Evolutionary conservation across 2,329 filamentous ascomycete genomes (phyloP), one percentile per base, ranked within the genome.

Genomic region (Alternaria conjuncta): DNA sequence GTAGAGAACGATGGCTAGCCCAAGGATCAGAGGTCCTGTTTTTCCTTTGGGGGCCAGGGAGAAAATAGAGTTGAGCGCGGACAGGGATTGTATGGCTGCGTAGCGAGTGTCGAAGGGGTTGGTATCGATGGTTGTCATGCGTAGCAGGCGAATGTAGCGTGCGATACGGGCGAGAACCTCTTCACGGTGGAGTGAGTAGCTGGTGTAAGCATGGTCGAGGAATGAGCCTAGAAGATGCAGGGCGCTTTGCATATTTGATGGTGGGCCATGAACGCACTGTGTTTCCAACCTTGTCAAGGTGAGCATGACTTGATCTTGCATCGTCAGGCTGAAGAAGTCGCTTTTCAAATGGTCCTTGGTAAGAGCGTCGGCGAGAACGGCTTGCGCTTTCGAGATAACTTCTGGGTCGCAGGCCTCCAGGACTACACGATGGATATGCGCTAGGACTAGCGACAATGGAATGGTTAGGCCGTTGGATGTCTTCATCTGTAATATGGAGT

Each of bases 71-170:
- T 69, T 41, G 63, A 75, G 71, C 83, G 86, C 86, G 41, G 74
- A 75, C 13, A 92, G 81, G 1, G 90, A 87, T 41, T 81, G 78
- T 2, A 84, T 83, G 1, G 88, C 88, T 0, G 90, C 87, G 71
- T 87, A 83, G 54, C 91, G 87, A 0, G 85, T 88, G 72, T 92
- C 88, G 63, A 91, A 91, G 18, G 87, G 86, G 45, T 79, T 79
- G 6, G 71, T 75, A 54, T 80, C 78, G 15, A 70, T 57, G 41
- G 76, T 75, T 7, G 73, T 72, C 64, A 66, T 72, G 45, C 76
- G 74, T 1, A 79, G 63, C 13, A 78, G 62, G 23, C 71, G 71
- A 59, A 78, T 73, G 64, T 75, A 80, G 10, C 69, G 66, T 8
- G 67, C 68, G 5, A 70, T 66, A 18, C 55, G 60, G 8, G 47